These are phyloP conservation scores for Daldinia grandis DNA, from an alignment of 495 filamentous ascomycete genomes.

Conservation along the genomic window DNA sequence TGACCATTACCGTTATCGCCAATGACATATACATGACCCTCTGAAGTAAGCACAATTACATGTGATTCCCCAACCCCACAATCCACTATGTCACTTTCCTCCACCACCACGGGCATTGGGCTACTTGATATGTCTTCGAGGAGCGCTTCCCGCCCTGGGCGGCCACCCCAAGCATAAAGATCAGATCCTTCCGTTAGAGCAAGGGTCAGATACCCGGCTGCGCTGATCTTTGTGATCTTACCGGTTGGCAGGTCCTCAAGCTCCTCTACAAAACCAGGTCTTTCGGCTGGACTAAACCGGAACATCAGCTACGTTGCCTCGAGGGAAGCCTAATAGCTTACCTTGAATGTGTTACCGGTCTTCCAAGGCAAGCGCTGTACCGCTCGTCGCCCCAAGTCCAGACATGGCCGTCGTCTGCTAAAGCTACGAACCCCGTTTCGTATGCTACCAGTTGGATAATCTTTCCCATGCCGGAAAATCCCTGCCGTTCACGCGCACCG, in stretches of 20 bases:
- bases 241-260: slow-evolving; percentile 61
- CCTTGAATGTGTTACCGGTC: slow-evolving; percentile 48
- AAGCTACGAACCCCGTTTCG: slow-evolving; percentile 61
- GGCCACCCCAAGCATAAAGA: slow-evolving; percentile 71
- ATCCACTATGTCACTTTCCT: slow-evolving; percentile 58
- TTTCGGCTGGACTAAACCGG: slow-evolving; percentile 49
- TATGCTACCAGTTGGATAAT: slow-evolving; percentile 59
- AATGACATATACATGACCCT: slow-evolving; percentile 61
- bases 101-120: slow-evolving; percentile 50
- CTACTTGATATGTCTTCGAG: slow-evolving; percentile 39
- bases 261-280: slow-evolving; percentile 55
- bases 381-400: slow-evolving; percentile 69
- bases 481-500: slow-evolving; percentile 13
- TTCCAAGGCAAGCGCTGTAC: slow-evolving; percentile 59
- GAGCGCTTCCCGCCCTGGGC: slow-evolving; percentile 32
- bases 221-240: slow-evolving; percentile 61
- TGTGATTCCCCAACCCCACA: slow-evolving; percentile 67
- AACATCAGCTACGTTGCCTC: slow-evolving; percentile 12
- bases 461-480: slow-evolving; percentile 33
- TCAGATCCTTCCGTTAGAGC: slow-evolving; percentile 66
- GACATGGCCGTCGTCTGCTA: slow-evolving; percentile 58
- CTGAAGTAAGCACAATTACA: slow-evolving; percentile 61
- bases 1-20: slow-evolving; percentile 68
- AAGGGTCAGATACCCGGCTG: slow-evolving; percentile 63
- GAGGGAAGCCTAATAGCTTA: slow-evolving; percentile 26